Percentiles rank a stretch among this genome's conserved stretches.
Conservation (phyloP, 139 green algal genomes). For the Axilococcus clingmanii region DNA sequence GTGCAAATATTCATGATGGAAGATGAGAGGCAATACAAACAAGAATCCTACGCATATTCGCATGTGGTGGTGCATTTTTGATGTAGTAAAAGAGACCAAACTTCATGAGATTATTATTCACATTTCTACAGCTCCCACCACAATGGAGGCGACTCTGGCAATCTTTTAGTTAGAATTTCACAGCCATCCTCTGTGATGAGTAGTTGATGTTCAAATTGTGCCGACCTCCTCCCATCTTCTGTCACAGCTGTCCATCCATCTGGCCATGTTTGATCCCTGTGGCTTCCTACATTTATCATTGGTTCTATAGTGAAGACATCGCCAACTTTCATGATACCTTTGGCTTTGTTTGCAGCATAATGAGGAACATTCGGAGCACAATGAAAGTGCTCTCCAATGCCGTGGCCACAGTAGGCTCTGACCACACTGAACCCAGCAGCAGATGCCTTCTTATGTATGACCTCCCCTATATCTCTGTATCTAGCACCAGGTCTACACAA, state of each 20-base stretch:
- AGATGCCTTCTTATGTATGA: slow-evolving; percentile 69
- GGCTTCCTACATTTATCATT: slow-evolving; percentile 88
- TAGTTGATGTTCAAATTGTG: slow-evolving; percentile 94
- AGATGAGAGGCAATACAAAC: too few species aligned
- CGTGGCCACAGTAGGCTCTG: slow-evolving; percentile 92
- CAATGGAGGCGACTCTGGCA: slow-evolving; percentile 63
- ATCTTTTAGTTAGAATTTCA: slow-evolving; percentile 70
- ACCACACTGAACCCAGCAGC: slow-evolving; percentile 64
- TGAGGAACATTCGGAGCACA: slow-evolving; percentile 95
- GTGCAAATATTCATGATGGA: too few species aligned
- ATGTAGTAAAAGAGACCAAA: too few species aligned
- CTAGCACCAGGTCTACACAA: slow-evolving; percentile 76
- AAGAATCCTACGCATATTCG: too few species aligned
- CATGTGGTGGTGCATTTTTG: too few species aligned
- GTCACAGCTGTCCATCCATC: slow-evolving; percentile 95
- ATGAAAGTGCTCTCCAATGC: slow-evolving; percentile 95
- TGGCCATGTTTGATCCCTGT: slow-evolving; percentile 80
- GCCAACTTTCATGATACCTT: slow-evolving; percentile 79
- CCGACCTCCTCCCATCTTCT: slow-evolving; percentile 71
- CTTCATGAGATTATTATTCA: too few species aligned
- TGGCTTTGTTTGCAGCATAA: slow-evolving; percentile 87
- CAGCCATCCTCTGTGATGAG: slow-evolving; percentile 71
- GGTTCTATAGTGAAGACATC: slow-evolving; percentile 96
- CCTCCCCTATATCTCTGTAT: slow-evolving; percentile 85
- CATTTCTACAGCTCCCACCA: slow-evolving; percentile 51